Conservation (phyloP, 1,284 basidiomycete species). For the Vanrija humicola region DNA sequence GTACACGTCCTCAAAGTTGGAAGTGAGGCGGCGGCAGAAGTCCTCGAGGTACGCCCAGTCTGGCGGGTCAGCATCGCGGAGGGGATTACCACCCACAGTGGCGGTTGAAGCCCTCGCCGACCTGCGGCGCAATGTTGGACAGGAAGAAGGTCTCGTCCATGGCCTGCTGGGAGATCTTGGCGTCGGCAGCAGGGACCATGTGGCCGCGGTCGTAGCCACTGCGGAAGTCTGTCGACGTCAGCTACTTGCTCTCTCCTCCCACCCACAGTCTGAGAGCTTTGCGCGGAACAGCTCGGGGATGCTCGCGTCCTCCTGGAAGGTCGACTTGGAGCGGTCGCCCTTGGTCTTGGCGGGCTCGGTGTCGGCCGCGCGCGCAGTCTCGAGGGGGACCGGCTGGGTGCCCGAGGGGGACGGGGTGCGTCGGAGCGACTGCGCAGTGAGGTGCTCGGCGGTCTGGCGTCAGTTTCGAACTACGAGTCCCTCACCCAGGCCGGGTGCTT, state of each 20-base stretch:
- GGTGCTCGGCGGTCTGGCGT: constrained; percentile 79
- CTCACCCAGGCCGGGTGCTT: constrained; percentile 89
- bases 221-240: constrained; percentile 59
- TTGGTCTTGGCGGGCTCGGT: constrained; percentile 41
- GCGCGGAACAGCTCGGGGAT: constrained; percentile 79
- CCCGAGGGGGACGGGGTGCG: constrained; percentile 49
- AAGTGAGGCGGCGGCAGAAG: constrained; percentile 86
- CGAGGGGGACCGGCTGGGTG: constrained; percentile 30
- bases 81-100: constrained; percentile 63
- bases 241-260: neutral
- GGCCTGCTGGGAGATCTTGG: constrained; percentile 73
- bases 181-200: constrained; percentile 98
- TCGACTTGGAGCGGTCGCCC: constrained; percentile 71
- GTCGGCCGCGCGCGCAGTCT: constrained; percentile 36
- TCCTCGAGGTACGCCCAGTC: constrained; percentile 97
- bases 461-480: neutral
- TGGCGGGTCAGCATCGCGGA: constrained; percentile 36
- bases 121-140: constrained; percentile 96
- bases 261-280: constrained; percentile 67
- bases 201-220: constrained; percentile 97
- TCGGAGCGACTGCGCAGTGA: constrained; percentile 71
- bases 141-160: constrained; percentile 97
- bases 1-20: constrained; percentile 85
- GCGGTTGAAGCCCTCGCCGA: constrained; percentile 94
- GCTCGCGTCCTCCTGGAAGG: constrained; percentile 77